These are phyloP conservation scores for Debaryomycetaceae sp. DNA, from an alignment of 1,139 yeast genomes.

Conservation along the genomic window DNA sequence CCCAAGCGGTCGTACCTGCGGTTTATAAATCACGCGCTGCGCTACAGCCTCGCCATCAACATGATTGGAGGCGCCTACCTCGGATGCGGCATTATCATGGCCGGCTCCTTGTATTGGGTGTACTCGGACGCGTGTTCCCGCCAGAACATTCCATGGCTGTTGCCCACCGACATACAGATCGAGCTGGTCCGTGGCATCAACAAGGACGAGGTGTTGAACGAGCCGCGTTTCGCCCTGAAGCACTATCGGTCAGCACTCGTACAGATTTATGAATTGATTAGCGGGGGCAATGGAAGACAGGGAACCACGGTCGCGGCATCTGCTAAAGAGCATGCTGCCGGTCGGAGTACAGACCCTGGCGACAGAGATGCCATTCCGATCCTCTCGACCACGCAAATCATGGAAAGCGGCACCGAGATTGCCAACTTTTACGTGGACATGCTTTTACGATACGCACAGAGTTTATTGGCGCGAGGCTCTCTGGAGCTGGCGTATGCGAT, in stretches of 20 bases:
- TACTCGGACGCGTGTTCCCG: conserved; percentile 31
- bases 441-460: conserved; percentile 30
- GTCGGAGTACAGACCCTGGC: too few relatives aligned
- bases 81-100: conserved; percentile 30
- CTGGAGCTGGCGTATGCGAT: conserved; percentile 20
- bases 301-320: too few relatives aligned
- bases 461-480: conserved; percentile 33
- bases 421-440: conserved; percentile 37
- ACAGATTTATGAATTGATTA: not conserved
- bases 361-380: conserved; percentile 5
- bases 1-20: too few relatives aligned
- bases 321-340: conserved; percentile 20
- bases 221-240: conserved; percentile 35
- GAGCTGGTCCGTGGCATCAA: conserved; percentile 34
- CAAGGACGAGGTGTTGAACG: conserved; percentile 33
- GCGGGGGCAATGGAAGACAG: not conserved
- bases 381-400: conserved; percentile 18
- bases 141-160: conserved; percentile 32
- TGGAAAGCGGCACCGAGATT: conserved; percentile 21
- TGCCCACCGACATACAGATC: conserved; percentile 22
- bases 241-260: conserved; percentile 32
- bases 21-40: conserved; percentile 12
- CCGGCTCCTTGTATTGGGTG: conserved; percentile 29
- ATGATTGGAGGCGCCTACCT: conserved; percentile 34
- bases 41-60: conserved; percentile 25